A percentile compares a stretch with the other conserved stretches of the same genome.
Evolutionary conservation across 148 eudicot genomes (phyloP).

Genomic region (Rhododendron kiyosumense): DNA sequence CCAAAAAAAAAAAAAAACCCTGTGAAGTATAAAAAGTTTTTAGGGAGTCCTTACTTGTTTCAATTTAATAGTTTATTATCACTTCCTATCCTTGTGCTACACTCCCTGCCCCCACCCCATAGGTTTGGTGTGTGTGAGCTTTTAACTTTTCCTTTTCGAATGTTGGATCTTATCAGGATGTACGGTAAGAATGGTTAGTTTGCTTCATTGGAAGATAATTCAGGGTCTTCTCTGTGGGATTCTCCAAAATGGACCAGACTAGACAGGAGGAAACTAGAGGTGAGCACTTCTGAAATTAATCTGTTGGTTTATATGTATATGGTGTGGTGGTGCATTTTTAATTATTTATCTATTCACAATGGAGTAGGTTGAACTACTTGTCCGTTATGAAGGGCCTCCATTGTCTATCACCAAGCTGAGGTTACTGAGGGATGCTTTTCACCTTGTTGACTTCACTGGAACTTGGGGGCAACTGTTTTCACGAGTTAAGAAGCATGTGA

Average conservation of each 20-base stretch:
- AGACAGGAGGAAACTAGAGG: background rate
- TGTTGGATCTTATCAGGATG: no score
- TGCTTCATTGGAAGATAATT: no score
- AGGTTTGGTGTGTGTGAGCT: no score
- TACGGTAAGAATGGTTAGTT: no score
- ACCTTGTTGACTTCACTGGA: constrained; percentile 89
- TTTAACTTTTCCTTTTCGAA: no score
- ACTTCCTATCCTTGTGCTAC: no score
- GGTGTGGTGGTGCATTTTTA: background rate
- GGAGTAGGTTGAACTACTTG: constrained; percentile 79
- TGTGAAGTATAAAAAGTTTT: no score
- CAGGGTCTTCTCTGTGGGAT: no score
- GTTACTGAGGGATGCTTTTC: constrained; percentile 92
- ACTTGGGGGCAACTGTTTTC: constrained; percentile 96
- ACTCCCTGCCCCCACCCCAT: no score
- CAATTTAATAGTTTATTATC: no score
- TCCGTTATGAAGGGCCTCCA: constrained; percentile 88
- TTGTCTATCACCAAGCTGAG: constrained; percentile 86
- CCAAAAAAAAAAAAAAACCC: no score
- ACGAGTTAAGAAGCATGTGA: constrained; percentile 87
- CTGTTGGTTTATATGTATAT: background rate
- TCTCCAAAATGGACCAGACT: background rate
- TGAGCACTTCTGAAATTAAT: background rate
- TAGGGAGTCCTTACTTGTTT: no score
- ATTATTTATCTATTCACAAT: constrained; percentile 6